These are phyloP conservation scores for Aspergillus sp. DNA, from an alignment of 2,329 filamentous ascomycete species.

Conservation along the genomic window DNA sequence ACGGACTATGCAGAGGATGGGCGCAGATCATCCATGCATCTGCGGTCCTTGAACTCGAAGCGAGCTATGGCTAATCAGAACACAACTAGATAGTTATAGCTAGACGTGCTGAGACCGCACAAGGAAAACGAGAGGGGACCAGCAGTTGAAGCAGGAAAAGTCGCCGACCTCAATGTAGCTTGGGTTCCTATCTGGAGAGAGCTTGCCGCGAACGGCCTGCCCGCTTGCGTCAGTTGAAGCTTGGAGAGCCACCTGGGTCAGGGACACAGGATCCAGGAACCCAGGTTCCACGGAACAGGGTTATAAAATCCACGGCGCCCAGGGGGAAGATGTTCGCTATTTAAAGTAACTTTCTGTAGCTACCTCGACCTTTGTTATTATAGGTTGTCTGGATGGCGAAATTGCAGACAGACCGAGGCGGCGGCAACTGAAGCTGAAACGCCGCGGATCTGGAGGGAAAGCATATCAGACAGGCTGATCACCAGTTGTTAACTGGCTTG, in stretches of 20 bases:
- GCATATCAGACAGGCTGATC: neutral
- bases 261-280: neutral
- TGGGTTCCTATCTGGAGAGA: neutral
- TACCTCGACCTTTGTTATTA: neutral
- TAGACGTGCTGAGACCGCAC: neutral
- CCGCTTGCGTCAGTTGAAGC: constrained; percentile 3
- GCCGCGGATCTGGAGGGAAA: neutral
- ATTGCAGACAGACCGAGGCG: neutral
- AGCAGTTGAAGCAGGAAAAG: neutral
- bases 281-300: neutral
- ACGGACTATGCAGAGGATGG: neutral
- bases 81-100: neutral
- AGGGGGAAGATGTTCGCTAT: neutral
- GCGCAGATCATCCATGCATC: neutral
- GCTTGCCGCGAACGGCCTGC: constrained; percentile 8
- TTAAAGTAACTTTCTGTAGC: neutral
- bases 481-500: neutral
- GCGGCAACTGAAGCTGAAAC: neutral
- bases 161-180: neutral
- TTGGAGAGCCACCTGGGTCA: neutral
- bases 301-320: neutral
- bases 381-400: neutral
- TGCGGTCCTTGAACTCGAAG: neutral
- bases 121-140: neutral
- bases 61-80: neutral